Evolutionary conservation across 2,329 filamentous ascomycete species (phyloP), one percentile per base, ranked within the genome.

Genomic region (Aspergillus proliferans): DNA sequence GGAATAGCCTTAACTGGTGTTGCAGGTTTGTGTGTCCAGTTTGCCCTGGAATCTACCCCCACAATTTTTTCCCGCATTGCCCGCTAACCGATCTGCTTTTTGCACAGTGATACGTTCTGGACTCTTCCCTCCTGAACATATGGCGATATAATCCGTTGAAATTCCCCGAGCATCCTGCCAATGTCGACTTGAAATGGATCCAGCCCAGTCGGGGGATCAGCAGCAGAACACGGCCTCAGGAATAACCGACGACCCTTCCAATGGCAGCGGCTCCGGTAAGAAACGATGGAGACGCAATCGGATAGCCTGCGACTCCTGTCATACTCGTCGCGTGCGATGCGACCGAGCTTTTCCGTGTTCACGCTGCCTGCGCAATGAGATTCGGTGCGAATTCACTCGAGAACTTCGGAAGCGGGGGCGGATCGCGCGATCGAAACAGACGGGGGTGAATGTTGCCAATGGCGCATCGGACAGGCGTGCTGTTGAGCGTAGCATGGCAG

Each of bases 391-490:
- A 71, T 95, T 95, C 69, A 85, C 90, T 49, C 85, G 92, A 43
- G 89, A 94, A 70, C 83, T 89, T 56, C 95, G 95, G 74, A 96
- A 96, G 78, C 81, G 91, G 67, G 92, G 91, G 51, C 95, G 95
- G 65, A 90, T 89, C 33, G 65, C 67, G 12, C 65, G 67, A 15
- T 93, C 89, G 1, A 81, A 88, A 53, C 91, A 92, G 69, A 86
- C 92, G 15, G 59, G 55, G 15, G 46, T 54, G 10, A 52, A 47
- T 12, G 22, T 47, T 6, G 39, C 42, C 9, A 10, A 40, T 47
- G 8, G 51, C 49, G 28, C 49, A 46, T 39, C 40, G 28, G 43
- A 45, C 4, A 30, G 22, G 28, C 36, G 42, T 21, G 8, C 34
- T 26, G 21, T 38, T 21, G 21, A 33, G 34, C 12, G 39, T 6